Base-by-base conservation (phyloP, 495 filamentous ascomycete species). In the Hypoxylon fragiforme region DNA sequence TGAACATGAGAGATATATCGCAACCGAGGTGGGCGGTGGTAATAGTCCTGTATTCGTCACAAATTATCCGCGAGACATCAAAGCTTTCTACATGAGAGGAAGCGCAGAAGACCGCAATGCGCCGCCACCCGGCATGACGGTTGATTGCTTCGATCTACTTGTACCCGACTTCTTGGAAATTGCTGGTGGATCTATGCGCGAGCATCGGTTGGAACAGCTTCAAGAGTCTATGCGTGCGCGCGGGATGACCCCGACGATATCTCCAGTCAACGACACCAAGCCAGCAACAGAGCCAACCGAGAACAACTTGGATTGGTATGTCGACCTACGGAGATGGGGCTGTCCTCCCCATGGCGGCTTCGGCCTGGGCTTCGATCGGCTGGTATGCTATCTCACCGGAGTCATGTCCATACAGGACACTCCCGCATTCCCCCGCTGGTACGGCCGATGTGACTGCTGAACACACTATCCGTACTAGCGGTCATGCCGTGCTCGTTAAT, bases 281-380 rank as follows among this genome's bases (percentile, higher is more conserved):
- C 26, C 43, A 11, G 32, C 45, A n/a, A 46, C 52, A 9, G 39
- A 65, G 44, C 16, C 47, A 45, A 40, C 85, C 46, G 73, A 81
- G 52, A 67, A 68, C 55, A 68, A 61, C 55, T 77, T 98, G 11
- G 80, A 88, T 54, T 98, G 94, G 94, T 98, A 97, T 68, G 73
- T 90, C n/a, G 94, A 98, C 64, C 79, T 98, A 38, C 86, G 94
- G 39, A 86, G 88, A 48, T 98, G 90, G 84, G 94, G 94, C 19
- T 91, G 85, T 61, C 88, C 91, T 24, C 91, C 92, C n/a, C 94
- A 97, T 67, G 94, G 94, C 20, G 94, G 94, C 1, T 98, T 97
- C 72, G 94, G 94, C 2, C 67, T 97, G 43, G 94, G 94, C 0
- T 95, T 97, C 68, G 94, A 98, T 74, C 81, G 94, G 34, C 78